Conservation (phyloP, 1,284 basidiomycete species). For the Coniferiporia sulphurascens region DNA sequence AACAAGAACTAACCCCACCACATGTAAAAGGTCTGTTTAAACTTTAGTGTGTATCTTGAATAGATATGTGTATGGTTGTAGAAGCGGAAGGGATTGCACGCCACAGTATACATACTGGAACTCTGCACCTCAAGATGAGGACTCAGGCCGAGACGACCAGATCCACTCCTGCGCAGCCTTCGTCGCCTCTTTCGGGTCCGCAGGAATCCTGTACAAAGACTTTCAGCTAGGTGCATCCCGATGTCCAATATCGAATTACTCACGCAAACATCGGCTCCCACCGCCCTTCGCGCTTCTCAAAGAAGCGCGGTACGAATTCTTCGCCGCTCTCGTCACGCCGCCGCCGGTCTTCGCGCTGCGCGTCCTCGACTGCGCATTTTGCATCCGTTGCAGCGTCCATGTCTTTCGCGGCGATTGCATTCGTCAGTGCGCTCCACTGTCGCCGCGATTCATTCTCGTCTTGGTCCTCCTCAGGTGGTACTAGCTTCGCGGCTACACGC, state of each 20-base stretch:
- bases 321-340: slow-evolving; percentile 73
- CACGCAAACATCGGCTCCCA: slow-evolving; percentile 76
- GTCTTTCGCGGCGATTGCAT: slow-evolving; percentile 83
- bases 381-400: slow-evolving; percentile 92
- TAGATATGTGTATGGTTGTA: not conserved
- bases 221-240: not conserved
- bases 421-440: slow-evolving; percentile 86
- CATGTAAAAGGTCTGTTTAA: not conserved
- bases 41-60: not conserved
- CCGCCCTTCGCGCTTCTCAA: slow-evolving; percentile 69
- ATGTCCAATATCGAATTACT: slow-evolving; percentile 16
- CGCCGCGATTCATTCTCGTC: slow-evolving; percentile 87
- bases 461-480: slow-evolving; percentile 82
- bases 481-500: slow-evolving; percentile 76
- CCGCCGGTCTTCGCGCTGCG: slow-evolving; percentile 80
- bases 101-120: not conserved
- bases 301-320: slow-evolving; percentile 73
- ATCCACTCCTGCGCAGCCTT: slow-evolving; percentile 58
- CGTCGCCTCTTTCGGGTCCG: slow-evolving; percentile 62
- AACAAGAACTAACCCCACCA: no score
- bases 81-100: not conserved
- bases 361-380: slow-evolving; percentile 90
- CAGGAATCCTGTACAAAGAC: slow-evolving; percentile 51
- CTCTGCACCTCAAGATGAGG: not conserved
- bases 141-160: slow-evolving; percentile 31